Conservation (phyloP, 2,329 filamentous ascomycete species). For the Thermochaetoides dissita region DNA sequence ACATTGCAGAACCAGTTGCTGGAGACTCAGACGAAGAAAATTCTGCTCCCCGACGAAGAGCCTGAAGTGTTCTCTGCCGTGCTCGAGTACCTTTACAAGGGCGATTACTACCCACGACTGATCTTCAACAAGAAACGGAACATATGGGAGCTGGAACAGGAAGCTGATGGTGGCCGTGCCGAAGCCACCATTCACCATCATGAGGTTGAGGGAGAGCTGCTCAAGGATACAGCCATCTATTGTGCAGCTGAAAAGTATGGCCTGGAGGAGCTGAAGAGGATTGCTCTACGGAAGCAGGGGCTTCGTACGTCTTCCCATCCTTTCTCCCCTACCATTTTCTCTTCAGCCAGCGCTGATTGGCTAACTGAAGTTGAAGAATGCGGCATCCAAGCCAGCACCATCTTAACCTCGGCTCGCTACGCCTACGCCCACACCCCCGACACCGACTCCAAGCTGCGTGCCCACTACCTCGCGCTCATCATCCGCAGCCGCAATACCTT, state of each 20-base stretch:
- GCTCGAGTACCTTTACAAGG: slow-evolving; percentile 86
- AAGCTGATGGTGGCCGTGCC: slow-evolving; percentile 18
- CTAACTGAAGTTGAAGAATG: slow-evolving; percentile 35
- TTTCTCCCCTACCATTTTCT: not conserved
- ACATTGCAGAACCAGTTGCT: slow-evolving; percentile 50
- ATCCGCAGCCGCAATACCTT: slow-evolving; percentile 79
- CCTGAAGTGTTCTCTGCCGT: slow-evolving; percentile 84
- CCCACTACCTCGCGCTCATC: slow-evolving; percentile 84
- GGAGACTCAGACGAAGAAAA: slow-evolving; percentile 50
- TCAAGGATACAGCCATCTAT: slow-evolving; percentile 85
- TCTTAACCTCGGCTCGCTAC: slow-evolving; percentile 74
- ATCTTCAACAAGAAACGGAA: slow-evolving; percentile 69
- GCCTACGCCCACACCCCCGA: slow-evolving; percentile 83
- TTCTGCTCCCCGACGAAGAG: slow-evolving; percentile 71
- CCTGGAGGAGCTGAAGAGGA: slow-evolving; percentile 68
- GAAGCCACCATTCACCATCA: slow-evolving; percentile 59
- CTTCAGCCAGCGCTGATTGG: not conserved
- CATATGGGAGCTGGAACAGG: slow-evolving; percentile 68
- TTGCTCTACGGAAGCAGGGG: slow-evolving; percentile 78
- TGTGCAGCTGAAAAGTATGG: slow-evolving; percentile 77
- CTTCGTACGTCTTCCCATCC: slow-evolving; percentile 40
- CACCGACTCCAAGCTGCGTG: slow-evolving; percentile 76
- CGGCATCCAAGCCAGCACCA: slow-evolving; percentile 71
- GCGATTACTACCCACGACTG: slow-evolving; percentile 77
- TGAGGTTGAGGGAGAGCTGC: slow-evolving; percentile 49